These are phyloP conservation scores for Bertia moriformis DNA, from an alignment of 2,329 filamentous ascomycete genomes.

Conservation along the genomic window DNA sequence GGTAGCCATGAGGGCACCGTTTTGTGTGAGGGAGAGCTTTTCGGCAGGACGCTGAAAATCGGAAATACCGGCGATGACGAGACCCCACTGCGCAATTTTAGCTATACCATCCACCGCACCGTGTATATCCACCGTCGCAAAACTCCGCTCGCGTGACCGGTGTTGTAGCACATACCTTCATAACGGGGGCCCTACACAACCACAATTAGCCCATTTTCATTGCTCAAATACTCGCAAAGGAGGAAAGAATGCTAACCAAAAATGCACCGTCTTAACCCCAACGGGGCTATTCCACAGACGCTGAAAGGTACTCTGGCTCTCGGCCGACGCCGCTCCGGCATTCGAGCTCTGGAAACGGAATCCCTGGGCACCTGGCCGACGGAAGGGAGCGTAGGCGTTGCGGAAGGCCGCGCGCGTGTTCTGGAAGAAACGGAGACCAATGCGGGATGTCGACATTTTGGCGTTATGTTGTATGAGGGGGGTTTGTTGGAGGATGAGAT, in stretches of 20 bases:
- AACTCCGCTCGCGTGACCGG: no score
- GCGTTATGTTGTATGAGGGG: no score
- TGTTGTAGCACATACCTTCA: slow-evolving; percentile 32
- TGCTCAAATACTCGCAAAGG: slow-evolving; percentile 1
- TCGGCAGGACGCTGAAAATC: slow-evolving; percentile 85
- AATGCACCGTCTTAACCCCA: slow-evolving; percentile 87
- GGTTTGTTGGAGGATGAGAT: background rate
- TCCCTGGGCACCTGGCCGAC: background rate
- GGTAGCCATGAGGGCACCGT: slow-evolving; percentile 75
- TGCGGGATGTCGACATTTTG: background rate
- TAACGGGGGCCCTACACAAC: slow-evolving; percentile 70
- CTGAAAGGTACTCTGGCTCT: slow-evolving; percentile 46
- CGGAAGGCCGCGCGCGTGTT: background rate
- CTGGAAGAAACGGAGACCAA: background rate
- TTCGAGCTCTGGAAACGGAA: slow-evolving; percentile 9
- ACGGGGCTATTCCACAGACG: slow-evolving; percentile 73
- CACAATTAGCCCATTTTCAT: slow-evolving; percentile 1
- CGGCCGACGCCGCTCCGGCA: slow-evolving; percentile 24
- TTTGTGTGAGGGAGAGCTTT: slow-evolving; percentile 86
- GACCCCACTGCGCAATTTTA: slow-evolving; percentile 66
- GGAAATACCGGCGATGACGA: slow-evolving; percentile 81
- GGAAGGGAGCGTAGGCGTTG: background rate
- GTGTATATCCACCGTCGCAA: no score
- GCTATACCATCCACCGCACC: no score
- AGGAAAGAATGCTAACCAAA: slow-evolving; percentile 85